Evolutionary conservation across 2,329 filamentous ascomycete genomes (phyloP), one percentile per base, ranked within the genome.

Genomic region (Plectosphaerella sp.): DNA sequence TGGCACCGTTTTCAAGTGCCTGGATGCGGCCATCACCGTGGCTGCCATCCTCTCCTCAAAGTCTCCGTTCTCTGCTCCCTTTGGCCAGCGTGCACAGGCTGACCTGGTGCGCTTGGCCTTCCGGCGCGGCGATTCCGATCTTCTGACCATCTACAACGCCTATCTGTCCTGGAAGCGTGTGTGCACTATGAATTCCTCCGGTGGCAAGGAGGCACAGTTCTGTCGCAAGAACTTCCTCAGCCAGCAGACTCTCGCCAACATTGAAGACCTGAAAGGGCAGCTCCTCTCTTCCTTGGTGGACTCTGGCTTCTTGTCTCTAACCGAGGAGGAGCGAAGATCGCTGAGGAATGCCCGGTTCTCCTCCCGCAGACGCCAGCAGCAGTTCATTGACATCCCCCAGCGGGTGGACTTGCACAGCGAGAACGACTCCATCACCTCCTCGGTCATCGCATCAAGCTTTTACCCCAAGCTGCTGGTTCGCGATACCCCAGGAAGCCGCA

Each of bases 231-330:
- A 96, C 69, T 97, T 92, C 64, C 80, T 99, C 49, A 93, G 87
- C 55, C 80, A 87, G n/a, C 91, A 95, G 66, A 94, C 90, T 4
- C 78, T 99, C 4, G 78, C 84, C 46, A 96, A 94, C 57, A 96
- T 99, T 57, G 94, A 99, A 67, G 94, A 99, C 61, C 79, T 97
- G 50, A 99, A 97, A 69, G 88, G 89, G 7, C 94, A 99, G 63
- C 82, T 99, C 0, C 77, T 97, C 1, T 86, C 89, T 2, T 88
- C 90, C 0, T 78, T 99, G 1, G 88, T 87, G 7, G 94, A 97
- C 61, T 89, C 91, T 1, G 90, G 91, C 0, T 88, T 97, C 57
- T 72, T 97, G 6, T 82, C 80, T 11, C 76, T 97, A 2, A 88
- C 88, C 0, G 76, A 84, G 1, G 83, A 87, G 3, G 91, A 97